A percentile compares a stretch with the other conserved stretches of the same genome.
Evolutionary conservation across 2,329 filamentous ascomycete genomes (phyloP).

Genomic region (Ophiocordyceps robertsii): DNA sequence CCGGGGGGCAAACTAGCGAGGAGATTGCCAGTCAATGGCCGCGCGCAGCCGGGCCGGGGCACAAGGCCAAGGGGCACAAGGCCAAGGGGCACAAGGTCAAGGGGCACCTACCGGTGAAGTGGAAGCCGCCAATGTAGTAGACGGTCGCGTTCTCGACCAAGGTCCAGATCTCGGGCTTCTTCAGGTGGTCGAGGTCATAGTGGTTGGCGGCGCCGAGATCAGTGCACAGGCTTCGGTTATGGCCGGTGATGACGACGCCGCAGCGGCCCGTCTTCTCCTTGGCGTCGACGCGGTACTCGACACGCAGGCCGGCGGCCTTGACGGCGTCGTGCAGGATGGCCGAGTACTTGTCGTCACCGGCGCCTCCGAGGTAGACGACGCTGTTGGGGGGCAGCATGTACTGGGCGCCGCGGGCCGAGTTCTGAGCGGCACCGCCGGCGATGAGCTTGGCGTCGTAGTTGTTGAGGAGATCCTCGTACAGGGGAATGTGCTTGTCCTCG

Average conservation of each 20-base stretch:
- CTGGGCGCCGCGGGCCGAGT: slow-evolving; percentile 90
- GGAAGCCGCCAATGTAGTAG: slow-evolving; percentile 93
- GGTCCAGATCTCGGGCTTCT: slow-evolving; percentile 82
- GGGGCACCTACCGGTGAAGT: slow-evolving; percentile 56
- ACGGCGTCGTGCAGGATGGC: slow-evolving; percentile 78
- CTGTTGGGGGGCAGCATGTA: slow-evolving; percentile 87
- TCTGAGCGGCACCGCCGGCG: slow-evolving; percentile 91
- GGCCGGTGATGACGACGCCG: slow-evolving; percentile 91
- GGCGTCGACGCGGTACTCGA: slow-evolving; percentile 88
- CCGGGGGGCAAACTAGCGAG: slow-evolving; percentile 62
- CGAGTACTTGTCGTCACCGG: slow-evolving; percentile 92
- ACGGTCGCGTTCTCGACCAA: slow-evolving; percentile 78
- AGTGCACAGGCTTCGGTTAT: slow-evolving; percentile 89
- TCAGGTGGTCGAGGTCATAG: slow-evolving; percentile 89
- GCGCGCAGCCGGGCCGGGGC: not conserved
- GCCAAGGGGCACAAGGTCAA: not conserved
- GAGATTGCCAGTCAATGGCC: not conserved
- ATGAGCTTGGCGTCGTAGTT: slow-evolving; percentile 91
- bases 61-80: slow-evolving; percentile 2
- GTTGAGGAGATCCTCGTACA: slow-evolving; percentile 89
- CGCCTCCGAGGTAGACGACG: slow-evolving; percentile 85
- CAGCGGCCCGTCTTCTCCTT: slow-evolving; percentile 80
- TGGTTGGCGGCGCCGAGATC: slow-evolving; percentile 93
- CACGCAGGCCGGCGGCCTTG: slow-evolving; percentile 74
- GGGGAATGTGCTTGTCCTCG: slow-evolving; percentile 73